phyloP scores from a whole-genome alignment of 139 green algal species.

The Chlamydomonas schloesseri region DNA sequence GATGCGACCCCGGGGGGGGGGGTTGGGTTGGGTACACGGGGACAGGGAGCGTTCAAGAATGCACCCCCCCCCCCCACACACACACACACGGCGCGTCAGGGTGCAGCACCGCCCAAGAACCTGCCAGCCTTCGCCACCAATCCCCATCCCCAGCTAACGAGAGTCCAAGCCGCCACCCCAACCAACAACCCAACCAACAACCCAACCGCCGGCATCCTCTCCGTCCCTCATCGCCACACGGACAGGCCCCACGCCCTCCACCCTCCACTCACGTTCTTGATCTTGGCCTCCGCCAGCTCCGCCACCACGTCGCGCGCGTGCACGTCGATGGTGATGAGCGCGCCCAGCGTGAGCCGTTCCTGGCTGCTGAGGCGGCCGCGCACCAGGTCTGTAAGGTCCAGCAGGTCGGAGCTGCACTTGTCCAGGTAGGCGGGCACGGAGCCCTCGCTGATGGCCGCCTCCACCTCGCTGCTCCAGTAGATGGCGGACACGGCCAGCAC shows the following conservation, averaged over 20 bases:
- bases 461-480: conserved; percentile 78
- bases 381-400: conserved; percentile 84
- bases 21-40: too few relatives aligned
- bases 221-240: too few relatives aligned
- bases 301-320: conserved; percentile 82
- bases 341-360: conserved; percentile 79
- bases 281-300: conserved; percentile 57
- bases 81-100: too few relatives aligned
- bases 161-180: too few relatives aligned
- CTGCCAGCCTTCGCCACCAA: too few relatives aligned
- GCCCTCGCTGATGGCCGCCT: conserved; percentile 65
- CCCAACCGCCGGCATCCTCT: too few relatives aligned
- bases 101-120: too few relatives aligned
- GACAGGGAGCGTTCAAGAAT: too few relatives aligned
- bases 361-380: conserved; percentile 66
- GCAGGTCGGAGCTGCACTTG: conserved; percentile 73
- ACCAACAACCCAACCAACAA: too few relatives aligned
- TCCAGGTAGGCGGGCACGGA: conserved; percentile 61
- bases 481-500: conserved; percentile 77
- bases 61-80: too few relatives aligned
- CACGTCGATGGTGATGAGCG: conserved; percentile 88
- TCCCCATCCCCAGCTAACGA: too few relatives aligned
- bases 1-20: too few relatives aligned
- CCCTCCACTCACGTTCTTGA: conserved; percentile 13
- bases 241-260: conserved; percentile 1